Evolutionary conservation across 106 monocot genomes (phyloP).

Genomic region (Dactylorhiza incarnata): DNA sequence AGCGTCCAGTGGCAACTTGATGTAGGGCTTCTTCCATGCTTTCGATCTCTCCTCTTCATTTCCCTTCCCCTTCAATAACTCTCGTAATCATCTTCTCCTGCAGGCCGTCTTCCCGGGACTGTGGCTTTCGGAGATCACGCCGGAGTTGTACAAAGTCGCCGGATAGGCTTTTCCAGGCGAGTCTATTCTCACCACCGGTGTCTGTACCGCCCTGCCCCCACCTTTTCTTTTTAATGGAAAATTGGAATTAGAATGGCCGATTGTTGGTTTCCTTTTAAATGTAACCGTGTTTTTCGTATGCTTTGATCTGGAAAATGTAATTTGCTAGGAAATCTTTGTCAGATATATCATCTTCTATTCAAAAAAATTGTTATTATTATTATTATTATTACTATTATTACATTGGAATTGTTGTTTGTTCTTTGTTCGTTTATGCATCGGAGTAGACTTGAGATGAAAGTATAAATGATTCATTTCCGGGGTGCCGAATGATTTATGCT

Average conservation of each 20-base stretch:
- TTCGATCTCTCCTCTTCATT: not conserved
- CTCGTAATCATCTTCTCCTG: not conserved
- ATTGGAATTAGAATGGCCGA: not conserved
- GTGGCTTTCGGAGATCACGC: slow-evolving; percentile 8
- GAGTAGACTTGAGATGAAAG: no score
- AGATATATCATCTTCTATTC: no score
- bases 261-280: slow-evolving; percentile 1
- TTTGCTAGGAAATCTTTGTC: not conserved
- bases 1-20: slow-evolving; percentile 34
- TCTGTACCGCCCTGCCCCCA: not conserved
- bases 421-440: no score
- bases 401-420: no score
- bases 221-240: not conserved
- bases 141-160: slow-evolving; percentile 5
- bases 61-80: not conserved
- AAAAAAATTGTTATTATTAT: no score
- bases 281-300: not conserved
- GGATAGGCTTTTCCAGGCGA: not conserved
- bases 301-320: slow-evolving; percentile 3
- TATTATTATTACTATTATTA: no score
- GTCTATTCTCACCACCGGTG: not conserved
- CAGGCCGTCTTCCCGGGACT: slow-evolving; percentile 4
- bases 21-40: slow-evolving; percentile 13
- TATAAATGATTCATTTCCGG: no score
- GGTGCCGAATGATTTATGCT: no score